phyloP scores from a whole-genome alignment of 2,329 filamentous ascomycete genomes.

The Colletotrichum caudatum region DNA sequence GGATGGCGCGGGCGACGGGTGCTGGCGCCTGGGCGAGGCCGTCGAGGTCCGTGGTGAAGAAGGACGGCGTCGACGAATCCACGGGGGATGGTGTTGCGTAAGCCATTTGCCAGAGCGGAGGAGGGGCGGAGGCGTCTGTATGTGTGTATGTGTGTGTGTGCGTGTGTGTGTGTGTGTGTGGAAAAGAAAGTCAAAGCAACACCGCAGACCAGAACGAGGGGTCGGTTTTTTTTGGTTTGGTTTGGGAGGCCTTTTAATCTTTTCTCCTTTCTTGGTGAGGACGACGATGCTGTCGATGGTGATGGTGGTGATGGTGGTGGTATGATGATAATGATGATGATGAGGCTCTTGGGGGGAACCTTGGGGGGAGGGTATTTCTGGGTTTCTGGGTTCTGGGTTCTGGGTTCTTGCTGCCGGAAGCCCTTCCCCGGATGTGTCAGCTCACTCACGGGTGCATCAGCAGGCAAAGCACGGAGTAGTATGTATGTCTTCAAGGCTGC shows the following conservation, averaged over 20 bases:
- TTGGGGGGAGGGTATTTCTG: conserved; percentile 33
- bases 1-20: conserved; percentile 37
- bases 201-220: not conserved
- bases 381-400: conserved; percentile 29
- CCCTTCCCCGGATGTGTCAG: conserved; percentile 41
- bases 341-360: conserved; percentile 29
- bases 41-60: conserved; percentile 33
- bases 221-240: conserved; percentile 1
- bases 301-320: not conserved
- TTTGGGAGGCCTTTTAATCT: conserved; percentile 7
- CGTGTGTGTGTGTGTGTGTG: not conserved
- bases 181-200: not conserved
- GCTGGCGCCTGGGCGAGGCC: conserved; percentile 38
- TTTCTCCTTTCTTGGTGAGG: not conserved
- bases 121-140: not conserved
- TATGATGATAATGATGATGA: not conserved
- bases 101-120: conserved; percentile 14
- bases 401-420: conserved; percentile 40
- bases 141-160: not conserved
- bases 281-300: not conserved
- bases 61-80: conserved; percentile 29
- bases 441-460: conserved; percentile 41
- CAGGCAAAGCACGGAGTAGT: conserved; percentile 17
- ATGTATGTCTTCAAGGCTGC: conserved; percentile 34
- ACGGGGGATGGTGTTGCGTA: conserved; percentile 19